These are phyloP conservation scores for Triticum timopheevii DNA, from an alignment of 176 grass and related monocot species.

Conservation along the genomic window DNA sequence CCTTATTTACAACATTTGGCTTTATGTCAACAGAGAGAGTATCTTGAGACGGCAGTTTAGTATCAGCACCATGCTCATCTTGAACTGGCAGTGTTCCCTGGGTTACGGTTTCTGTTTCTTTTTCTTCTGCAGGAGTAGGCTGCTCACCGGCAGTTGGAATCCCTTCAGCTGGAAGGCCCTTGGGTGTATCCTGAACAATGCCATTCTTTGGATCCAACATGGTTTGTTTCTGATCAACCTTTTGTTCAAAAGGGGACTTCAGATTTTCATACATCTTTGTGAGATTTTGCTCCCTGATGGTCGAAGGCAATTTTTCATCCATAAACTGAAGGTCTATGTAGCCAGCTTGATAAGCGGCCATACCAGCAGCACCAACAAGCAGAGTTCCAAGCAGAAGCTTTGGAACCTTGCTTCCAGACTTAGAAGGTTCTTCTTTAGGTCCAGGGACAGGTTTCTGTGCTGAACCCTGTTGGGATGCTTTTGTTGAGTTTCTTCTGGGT, in stretches of 20 bases:
- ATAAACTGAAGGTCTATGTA: conserved; percentile 56
- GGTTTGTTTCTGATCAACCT: conserved; percentile 35
- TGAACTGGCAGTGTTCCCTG: conserved; percentile 23
- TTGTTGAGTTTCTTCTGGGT: conserved; percentile 66
- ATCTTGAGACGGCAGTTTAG: conserved; percentile 34
- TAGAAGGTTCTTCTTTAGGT: conserved; percentile 49
- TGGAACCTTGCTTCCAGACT: conserved; percentile 52
- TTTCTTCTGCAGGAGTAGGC: conserved; percentile 36
- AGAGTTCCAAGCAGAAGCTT: conserved; percentile 71
- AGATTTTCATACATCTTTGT: conserved; percentile 45
- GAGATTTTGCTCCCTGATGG: conserved; percentile 25
- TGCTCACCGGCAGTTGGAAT: conserved; percentile 33
- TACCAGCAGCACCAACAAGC: conserved; percentile 56
- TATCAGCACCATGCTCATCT: conserved; percentile 40
- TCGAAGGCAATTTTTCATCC: conserved; percentile 42
- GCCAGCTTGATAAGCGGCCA: conserved; percentile 71
- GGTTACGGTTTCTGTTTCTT: conserved; percentile 37
- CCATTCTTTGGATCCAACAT: conserved; percentile 32
- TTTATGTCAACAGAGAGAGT: conserved; percentile 31
- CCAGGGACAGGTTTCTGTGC: conserved; percentile 42
- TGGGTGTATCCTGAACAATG: conserved; percentile 42
- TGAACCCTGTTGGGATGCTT: conserved; percentile 55
- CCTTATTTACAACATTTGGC: conserved; percentile 35
- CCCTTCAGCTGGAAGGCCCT: conserved; percentile 32
- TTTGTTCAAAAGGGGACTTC: conserved; percentile 48